Percentiles rank a stretch among this genome's conserved stretches.
Conservation (phyloP, 1,139 yeast species). For the Yamadazyma conglobata region DNA sequence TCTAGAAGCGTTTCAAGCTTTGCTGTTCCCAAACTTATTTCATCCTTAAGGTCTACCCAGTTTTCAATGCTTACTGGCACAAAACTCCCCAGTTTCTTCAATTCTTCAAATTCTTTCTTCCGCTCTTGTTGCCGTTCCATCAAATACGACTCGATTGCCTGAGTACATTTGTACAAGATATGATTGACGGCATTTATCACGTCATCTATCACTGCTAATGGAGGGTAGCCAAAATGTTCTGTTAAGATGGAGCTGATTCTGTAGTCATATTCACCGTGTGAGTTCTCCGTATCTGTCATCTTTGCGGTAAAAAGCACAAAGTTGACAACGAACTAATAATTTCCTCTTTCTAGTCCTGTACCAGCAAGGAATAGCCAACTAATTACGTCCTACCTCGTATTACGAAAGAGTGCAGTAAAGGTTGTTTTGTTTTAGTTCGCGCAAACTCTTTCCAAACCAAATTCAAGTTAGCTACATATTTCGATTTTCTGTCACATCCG, state of each 20-base stretch:
- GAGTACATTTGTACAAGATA: constrained; percentile 77
- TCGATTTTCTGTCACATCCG: too few species aligned
- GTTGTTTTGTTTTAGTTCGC: too few species aligned
- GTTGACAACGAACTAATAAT: too few species aligned
- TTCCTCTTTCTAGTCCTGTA: too few species aligned
- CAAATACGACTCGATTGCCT: constrained; percentile 71
- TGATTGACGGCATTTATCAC: constrained; percentile 87
- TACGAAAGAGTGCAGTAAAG: too few species aligned
- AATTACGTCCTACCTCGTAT: too few species aligned
- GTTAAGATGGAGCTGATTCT: constrained; percentile 40
- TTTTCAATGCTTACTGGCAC: constrained; percentile 1
- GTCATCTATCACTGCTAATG: constrained; percentile 83
- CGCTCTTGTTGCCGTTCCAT: constrained; percentile 25
- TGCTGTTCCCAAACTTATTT: constrained; percentile 74
- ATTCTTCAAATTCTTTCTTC: constrained; percentile 12
- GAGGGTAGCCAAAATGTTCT: constrained; percentile 85
- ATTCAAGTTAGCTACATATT: too few species aligned
- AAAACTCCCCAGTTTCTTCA: constrained; percentile 12
- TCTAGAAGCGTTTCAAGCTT: constrained; percentile 77
- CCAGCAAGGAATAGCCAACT: too few species aligned
- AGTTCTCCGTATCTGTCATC: background rate
- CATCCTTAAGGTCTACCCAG: constrained; percentile 30
- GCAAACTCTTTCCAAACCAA: too few species aligned
- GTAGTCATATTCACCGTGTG: constrained; percentile 9
- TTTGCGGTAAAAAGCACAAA: too few species aligned